These are phyloP conservation scores for Alternaria ethzedia DNA, from an alignment of 2,329 filamentous ascomycete genomes.

Conservation along the genomic window DNA sequence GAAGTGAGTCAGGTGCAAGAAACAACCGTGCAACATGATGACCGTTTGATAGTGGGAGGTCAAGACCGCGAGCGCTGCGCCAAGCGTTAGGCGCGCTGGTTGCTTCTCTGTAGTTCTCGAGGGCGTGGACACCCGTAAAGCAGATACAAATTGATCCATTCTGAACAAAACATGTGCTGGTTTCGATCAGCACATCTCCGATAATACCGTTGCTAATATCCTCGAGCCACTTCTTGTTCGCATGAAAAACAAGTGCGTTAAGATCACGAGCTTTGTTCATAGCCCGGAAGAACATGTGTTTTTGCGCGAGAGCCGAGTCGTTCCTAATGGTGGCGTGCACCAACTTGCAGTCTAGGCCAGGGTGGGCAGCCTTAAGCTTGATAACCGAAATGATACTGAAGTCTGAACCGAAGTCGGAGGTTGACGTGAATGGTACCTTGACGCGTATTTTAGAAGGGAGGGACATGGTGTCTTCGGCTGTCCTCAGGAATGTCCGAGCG, in stretches of 20 bases:
- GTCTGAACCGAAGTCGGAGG: neutral
- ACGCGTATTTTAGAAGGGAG: neutral
- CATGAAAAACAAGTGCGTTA: neutral
- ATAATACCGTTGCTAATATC: neutral
- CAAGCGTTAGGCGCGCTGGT: neutral
- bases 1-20: no score
- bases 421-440: accelerated
- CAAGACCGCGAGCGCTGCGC: neutral
- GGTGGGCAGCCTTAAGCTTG: neutral
- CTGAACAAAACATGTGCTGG: neutral
- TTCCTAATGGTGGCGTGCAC: neutral
- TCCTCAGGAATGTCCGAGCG: neutral
- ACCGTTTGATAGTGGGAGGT: neutral
- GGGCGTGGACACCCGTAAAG: neutral
- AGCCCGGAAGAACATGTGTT: neutral
- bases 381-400: neutral
- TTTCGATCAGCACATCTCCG: neutral
- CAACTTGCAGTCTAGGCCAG: neutral
- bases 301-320: no score
- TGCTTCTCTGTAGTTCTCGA: neutral
- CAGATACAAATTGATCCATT: neutral
- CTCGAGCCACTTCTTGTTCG: neutral
- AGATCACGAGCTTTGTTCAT: neutral
- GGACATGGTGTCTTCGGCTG: neutral
- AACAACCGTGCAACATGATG: neutral